phyloP scores from a whole-genome alignment of 2,329 filamentous ascomycete genomes.

The Nemania bipapillata region DNA sequence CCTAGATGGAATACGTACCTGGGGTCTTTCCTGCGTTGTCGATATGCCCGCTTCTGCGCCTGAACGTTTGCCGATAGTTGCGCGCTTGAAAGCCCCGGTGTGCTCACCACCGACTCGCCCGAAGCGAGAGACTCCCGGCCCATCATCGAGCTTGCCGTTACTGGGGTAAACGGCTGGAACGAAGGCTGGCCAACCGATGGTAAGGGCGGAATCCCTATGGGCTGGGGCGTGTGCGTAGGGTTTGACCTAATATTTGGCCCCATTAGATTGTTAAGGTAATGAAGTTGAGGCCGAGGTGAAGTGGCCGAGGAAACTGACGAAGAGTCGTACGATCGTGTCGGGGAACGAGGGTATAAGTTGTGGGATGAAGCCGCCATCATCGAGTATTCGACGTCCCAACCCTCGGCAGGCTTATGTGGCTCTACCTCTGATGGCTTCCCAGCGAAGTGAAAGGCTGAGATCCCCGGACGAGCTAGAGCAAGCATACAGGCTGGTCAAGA shows the following conservation, averaged over 20 bases:
- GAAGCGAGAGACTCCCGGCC: conserved; percentile 71
- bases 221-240: conserved; percentile 62
- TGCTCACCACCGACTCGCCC: conserved; percentile 66
- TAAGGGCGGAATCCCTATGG: conserved; percentile 64
- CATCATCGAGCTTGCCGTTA: conserved; percentile 61
- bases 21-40: conserved; percentile 93
- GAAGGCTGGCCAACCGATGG: conserved; percentile 58
- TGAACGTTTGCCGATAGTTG: conserved; percentile 64
- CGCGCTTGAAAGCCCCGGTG: conserved; percentile 60
- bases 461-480: conserved; percentile 55
- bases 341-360: conserved; percentile 69
- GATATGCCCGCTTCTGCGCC: conserved; percentile 90
- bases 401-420: conserved; percentile 52
- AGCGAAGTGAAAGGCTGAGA: conserved; percentile 53
- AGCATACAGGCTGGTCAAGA: conserved; percentile 51
- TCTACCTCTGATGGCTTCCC: conserved; percentile 55
- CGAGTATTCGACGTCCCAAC: conserved; percentile 51
- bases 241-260: conserved; percentile 63
- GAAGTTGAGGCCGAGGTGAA: conserved; percentile 66
- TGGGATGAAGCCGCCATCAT: conserved; percentile 68
- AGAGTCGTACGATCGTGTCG: conserved; percentile 71
- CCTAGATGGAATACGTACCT: conserved; percentile 55
- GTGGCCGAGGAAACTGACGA: conserved; percentile 71
- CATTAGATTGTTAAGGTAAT: conserved; percentile 65
- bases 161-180: conserved; percentile 66